Base-by-base conservation (phyloP, 441 rosid species). In the Francoa sonchifolia region DNA sequence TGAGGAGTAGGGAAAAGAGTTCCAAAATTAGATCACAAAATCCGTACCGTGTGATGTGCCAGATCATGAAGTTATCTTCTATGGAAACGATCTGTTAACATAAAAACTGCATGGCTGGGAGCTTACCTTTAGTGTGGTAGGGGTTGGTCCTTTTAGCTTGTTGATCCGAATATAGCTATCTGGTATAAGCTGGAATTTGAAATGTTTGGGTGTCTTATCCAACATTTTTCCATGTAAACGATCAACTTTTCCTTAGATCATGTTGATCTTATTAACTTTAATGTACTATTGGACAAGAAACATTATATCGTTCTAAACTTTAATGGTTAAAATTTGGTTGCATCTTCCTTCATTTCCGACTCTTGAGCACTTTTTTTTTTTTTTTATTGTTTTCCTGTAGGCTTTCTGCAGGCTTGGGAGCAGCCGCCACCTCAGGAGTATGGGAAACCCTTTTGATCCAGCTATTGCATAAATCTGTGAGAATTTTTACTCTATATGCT, bases 381-480 rank as follows among this genome's bases (percentile, higher is more conserved):
- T 34, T 50, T 19, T 37, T 18, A 27, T 33, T 26, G 42, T 51
- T 50, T 34, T 50, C 21, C 18, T 46, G 59, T 59, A 89, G 98
- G 95, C 69, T 67, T 82, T 59, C 59, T 89, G 66, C 89, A 68
- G 47, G 59, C 68, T 23, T 89, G 98, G 98, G 92, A 82, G 71
- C 90, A 75, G 26, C 75, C 77, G 50, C 75, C 92, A 0, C 61
- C 86, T 10, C 79, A 68, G 60, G 79, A 61, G 44, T 77, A 79
- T 31, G 76, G 69, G 65, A 81, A 84, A 79, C 97, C 95, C 42
- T 82, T 84, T 61, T 81, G 77, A 81, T 65, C n/a, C n/a, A n/a
- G n/a, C n/a, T n/a, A n/a, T n/a, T n/a, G n/a, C n/a, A n/a, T n/a
- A n/a, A n/a, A n/a, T n/a, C n/a, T n/a, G n/a, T n/a, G n/a, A n/a